These are phyloP conservation scores for Candida sp. DNA, from an alignment of 1,139 yeast species.

Conservation along the genomic window DNA sequence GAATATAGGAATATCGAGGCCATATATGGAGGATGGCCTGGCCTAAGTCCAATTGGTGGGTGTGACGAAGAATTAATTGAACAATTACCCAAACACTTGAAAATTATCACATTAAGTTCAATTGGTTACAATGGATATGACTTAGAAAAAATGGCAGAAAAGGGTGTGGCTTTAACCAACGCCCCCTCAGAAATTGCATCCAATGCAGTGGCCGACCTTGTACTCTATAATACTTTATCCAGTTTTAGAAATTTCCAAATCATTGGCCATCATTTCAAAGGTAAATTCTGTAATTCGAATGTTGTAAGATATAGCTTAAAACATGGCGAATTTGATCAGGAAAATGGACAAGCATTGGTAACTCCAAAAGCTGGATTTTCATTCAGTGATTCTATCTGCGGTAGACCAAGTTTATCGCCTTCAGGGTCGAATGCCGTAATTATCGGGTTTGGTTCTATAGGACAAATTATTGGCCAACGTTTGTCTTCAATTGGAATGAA, in stretches of 20 bases:
- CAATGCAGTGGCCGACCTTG: slow-evolving; percentile 78
- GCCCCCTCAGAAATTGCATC: slow-evolving; percentile 62
- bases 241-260: slow-evolving; percentile 60
- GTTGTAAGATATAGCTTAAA: slow-evolving; percentile 8
- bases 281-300: slow-evolving; percentile 15
- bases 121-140: slow-evolving; percentile 71
- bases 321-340: slow-evolving; percentile 7
- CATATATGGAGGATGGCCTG: slow-evolving; percentile 64
- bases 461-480: slow-evolving; percentile 59
- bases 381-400: slow-evolving; percentile 46
- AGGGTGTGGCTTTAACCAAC: slow-evolving; percentile 58
- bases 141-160: slow-evolving; percentile 30
- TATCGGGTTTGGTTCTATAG: slow-evolving; percentile 79
- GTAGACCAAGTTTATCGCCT: slow-evolving; percentile 43
- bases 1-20: slow-evolving; percentile 45
- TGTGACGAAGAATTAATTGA: slow-evolving; percentile 45
- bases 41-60: slow-evolving; percentile 50
- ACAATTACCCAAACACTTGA: slow-evolving; percentile 48
- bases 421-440: slow-evolving; percentile 59
- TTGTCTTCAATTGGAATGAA: slow-evolving; percentile 63
- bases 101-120: slow-evolving; percentile 60
- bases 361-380: slow-evolving; percentile 25
- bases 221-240: slow-evolving; percentile 54
- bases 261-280: slow-evolving; percentile 39
- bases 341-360: slow-evolving; percentile 6